Conservation (phyloP, 1,284 basidiomycete species). For the Athelia sp. region DNA sequence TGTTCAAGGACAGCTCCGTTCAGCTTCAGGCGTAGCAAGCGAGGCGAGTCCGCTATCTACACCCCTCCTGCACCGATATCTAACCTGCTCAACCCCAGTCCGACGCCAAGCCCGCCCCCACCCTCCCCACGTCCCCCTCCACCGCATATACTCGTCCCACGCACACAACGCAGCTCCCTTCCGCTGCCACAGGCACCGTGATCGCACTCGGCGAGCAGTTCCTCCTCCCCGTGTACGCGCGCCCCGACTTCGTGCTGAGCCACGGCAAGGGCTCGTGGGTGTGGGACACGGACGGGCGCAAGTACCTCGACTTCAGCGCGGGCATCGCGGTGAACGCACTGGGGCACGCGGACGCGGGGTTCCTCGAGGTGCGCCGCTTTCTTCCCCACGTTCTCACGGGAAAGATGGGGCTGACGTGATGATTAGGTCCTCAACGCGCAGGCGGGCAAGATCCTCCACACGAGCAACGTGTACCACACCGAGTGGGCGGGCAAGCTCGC, state of each 20-base stretch:
- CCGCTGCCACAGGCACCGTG: conserved; percentile 33
- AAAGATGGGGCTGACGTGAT: background rate
- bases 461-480: conserved; percentile 93
- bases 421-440: conserved; percentile 70
- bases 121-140: background rate
- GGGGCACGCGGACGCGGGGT: conserved; percentile 79
- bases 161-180: conserved; percentile 20
- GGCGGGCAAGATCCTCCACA: conserved; percentile 76
- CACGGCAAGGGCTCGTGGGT: conserved; percentile 80
- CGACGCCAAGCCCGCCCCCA: background rate
- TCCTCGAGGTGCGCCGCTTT: conserved; percentile 45
- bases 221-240: conserved; percentile 78
- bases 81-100: background rate
- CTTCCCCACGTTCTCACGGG: background rate
- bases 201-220: conserved; percentile 48
- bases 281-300: conserved; percentile 76
- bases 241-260: conserved; percentile 73
- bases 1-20: no score
- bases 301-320: conserved; percentile 92
- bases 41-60: no score
- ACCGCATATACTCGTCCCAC: conserved; percentile 6
- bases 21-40: no score
- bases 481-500: conserved; percentile 84
- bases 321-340: conserved; percentile 99
- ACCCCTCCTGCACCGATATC: no score